Conservation (phyloP, 2,329 filamentous ascomycete species). For the Ascochyta clinopodiicola region DNA sequence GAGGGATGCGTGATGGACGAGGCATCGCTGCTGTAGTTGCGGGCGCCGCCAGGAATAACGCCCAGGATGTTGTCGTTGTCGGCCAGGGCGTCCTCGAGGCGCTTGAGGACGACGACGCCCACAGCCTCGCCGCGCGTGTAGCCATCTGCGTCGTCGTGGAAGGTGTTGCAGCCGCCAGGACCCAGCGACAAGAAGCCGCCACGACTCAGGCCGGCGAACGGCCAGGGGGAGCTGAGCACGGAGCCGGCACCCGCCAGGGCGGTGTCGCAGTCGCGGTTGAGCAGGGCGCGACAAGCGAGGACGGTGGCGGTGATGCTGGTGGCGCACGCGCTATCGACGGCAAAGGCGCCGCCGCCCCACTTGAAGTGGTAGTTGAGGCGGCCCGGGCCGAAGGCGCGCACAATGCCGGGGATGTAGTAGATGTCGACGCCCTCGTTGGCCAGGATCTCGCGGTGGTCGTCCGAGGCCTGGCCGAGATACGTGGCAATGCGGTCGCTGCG, state of each 20-base stretch:
- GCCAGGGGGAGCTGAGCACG: slow-evolving; percentile 36
- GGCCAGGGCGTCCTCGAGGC: slow-evolving; percentile 36
- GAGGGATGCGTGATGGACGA: slow-evolving; percentile 31
- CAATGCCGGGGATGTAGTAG: too few species aligned
- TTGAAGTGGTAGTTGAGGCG: too few species aligned
- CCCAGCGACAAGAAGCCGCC: slow-evolving; percentile 26
- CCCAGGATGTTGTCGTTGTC: slow-evolving; percentile 46
- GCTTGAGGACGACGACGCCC: slow-evolving; percentile 39
- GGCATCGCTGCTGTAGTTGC: slow-evolving; percentile 49
- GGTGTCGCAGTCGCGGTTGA: slow-evolving; percentile 33
- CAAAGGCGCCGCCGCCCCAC: too few species aligned
- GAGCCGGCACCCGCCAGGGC: slow-evolving; percentile 31
- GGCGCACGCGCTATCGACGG: too few species aligned
- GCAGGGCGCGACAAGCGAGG: slow-evolving; percentile 36
- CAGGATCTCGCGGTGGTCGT: too few species aligned
- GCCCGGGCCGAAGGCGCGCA: too few species aligned
- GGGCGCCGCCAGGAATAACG: slow-evolving; percentile 39
- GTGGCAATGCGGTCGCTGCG: too few species aligned
- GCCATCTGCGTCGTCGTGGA: slow-evolving; percentile 39
- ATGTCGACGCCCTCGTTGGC: too few species aligned
- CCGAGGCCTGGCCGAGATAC: too few species aligned
- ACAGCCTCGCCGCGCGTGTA: slow-evolving; percentile 42
- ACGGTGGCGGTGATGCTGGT: too few species aligned
- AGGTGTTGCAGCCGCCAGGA: slow-evolving; percentile 34
- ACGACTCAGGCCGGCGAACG: slow-evolving; percentile 30